Evolutionary conservation across 169 alveolate species (phyloP).

Genomic region (Plasmodium gaboni): DNA sequence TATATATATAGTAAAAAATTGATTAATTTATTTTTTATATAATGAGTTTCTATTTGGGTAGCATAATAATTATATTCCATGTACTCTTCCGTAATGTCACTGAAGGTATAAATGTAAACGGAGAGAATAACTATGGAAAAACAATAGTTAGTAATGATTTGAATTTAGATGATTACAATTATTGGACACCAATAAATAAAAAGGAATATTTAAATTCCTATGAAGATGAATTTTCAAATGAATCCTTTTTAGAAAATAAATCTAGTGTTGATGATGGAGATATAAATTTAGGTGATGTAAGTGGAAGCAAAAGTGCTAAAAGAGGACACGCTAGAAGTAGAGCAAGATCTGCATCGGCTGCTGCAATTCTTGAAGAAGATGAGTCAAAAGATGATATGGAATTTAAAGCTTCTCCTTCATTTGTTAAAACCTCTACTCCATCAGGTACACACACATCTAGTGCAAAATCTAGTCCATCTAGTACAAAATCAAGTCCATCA

Average conservation of each 20-base stretch:
- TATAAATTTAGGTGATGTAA: background rate
- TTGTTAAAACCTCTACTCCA: background rate
- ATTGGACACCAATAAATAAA: conserved; percentile 1
- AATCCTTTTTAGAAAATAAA: conserved; percentile 3
- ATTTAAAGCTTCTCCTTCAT: too few species aligned
- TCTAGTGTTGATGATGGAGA: background rate
- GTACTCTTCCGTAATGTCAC: background rate
- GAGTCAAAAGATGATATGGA: too few species aligned
- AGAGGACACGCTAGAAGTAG: background rate
- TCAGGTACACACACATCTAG: background rate
- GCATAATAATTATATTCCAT: background rate
- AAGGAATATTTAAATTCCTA: background rate
- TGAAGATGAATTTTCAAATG: background rate
- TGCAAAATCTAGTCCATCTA: too few species aligned
- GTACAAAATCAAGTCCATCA: too few species aligned
- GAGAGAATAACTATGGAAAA: background rate
- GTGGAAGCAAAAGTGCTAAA: background rate
- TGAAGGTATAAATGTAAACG: background rate
- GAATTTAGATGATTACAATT: background rate
- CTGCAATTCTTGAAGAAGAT: too few species aligned
- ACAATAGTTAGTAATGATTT: background rate
- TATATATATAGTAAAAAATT: background rate
- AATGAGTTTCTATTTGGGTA: background rate
- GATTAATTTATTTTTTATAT: background rate
- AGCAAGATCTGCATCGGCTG: too few species aligned